Base-by-base conservation (phyloP, 2,329 filamentous ascomycete genomes). In the Hypoxylon sp. region DNA sequence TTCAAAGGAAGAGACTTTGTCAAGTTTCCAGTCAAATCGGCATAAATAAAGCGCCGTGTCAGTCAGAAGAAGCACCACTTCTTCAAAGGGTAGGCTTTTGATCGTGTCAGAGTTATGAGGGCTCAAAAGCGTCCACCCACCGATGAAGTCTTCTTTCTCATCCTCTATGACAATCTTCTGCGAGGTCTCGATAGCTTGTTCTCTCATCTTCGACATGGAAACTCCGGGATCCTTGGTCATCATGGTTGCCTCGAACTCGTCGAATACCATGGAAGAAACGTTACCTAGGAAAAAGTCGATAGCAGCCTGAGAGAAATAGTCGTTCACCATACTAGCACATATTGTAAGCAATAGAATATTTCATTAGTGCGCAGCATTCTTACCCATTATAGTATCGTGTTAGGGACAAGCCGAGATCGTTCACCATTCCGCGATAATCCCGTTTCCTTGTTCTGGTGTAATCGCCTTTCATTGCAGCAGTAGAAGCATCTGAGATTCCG, bases 271-370 rank as follows among this genome's bases (percentile, higher is more conserved):
- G 1, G 90, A 91, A 0, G 91, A 93, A 10, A 97, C 93, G 72
- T 96, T 96, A 19, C 96, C 96, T 0, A 98, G 87, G 3, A 97
- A 87, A 76, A 96, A 98, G 78, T 99, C 96, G 71, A 99, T 97
- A 55, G 93, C 93, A 0, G 94, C 93, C 79, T 99, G 96, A 21
- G 94, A 92, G 80, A 98, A 98, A 79, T 97, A 98, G 80, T 99
- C 96, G 73, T 97, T 97, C 71, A 99, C 94, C 80, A 98, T 96
- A 72, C 97, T 98, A 58, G 17, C 7, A 37, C 8, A 35, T 46
- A 48, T 1, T 52, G 35, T 66, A 17, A 65, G 62, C 58, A 31
- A 31, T 54, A 32, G 31, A 54, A 50, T 44, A 44, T 11, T 15
- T 55, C 46, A 27, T 27, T 21, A 13, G 21, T n/a, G 8, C 3